Evolutionary conservation across 73 alveolate species (phyloP), one percentile per base, ranked within the genome.

Genomic region (Paramecium bursaria): DNA sequence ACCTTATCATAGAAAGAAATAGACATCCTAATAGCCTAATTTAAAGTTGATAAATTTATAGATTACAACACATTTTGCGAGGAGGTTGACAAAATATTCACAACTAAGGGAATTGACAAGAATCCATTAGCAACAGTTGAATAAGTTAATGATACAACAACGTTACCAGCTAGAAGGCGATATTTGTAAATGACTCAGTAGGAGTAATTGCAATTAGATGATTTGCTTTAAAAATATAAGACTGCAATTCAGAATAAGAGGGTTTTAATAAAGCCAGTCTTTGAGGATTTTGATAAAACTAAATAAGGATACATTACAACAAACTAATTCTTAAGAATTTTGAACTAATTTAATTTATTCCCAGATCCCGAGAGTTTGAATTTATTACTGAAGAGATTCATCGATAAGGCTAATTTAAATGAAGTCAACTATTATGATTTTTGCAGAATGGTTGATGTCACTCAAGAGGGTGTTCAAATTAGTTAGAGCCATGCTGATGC

Each of bases 341-440:
- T 94, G 6, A 90, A 92, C 61, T 85, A 92, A 85, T 90, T 94
- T 51, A 86, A 91, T 39, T 74, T 94, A 33, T 75, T 51, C 88
- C 94, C 96, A 4, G 82, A 90, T 19, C 96, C 92, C 53, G 91
- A 85, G 0, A 80, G 87, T 19, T 91, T 94, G 13, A 82, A 86
- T 48, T 30, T 92, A 49, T 31, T 94, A 14, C 76, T 94, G 67
- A 94, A 92, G 94, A 90, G 92, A 76, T 94, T 90, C 67, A 87
- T 92, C 85, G 98, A 94, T 86, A 94, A 90, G 76, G 98, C 97
- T n/a, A 94, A 92, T 73, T 87, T 88, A 17, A 96, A 94, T 73
- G 98, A 94, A 85, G 98, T 94, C 23, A 94, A 94, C 87, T 94
- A 94, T 49, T 87, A 87, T 74, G 98, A 94, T 50, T 94, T 94